Conservation (phyloP, 106 monocot species). For the Dioscorea dumetorum region DNA sequence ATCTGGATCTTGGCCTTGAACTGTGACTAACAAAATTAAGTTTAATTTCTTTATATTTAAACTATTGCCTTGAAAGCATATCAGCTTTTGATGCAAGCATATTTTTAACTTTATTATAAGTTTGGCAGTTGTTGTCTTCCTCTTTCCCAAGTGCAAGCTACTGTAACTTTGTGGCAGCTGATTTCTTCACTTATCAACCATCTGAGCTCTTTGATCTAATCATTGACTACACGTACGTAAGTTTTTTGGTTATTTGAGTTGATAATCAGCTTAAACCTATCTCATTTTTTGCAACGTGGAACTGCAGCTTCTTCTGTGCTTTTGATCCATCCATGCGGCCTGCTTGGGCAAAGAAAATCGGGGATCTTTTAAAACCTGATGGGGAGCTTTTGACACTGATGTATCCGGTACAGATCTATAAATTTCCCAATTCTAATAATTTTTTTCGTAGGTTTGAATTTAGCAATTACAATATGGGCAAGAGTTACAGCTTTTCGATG, state of each 20-base stretch:
- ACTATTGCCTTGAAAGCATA: too few species aligned
- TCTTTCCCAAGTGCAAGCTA: constrained; percentile 33
- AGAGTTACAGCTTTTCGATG: too few species aligned
- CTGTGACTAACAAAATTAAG: too few species aligned
- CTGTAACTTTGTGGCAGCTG: constrained; percentile 50
- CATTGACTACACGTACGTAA: constrained; percentile 91
- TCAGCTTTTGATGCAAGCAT: too few species aligned
- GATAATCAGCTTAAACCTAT: not conserved
- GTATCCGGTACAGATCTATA: constrained; percentile 30
- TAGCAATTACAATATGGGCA: too few species aligned
- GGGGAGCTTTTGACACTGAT: constrained; percentile 88
- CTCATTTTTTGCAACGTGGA: too few species aligned
- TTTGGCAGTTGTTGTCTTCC: constrained; percentile 21
- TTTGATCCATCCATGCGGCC: constrained; percentile 66
- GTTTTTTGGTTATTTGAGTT: constrained; percentile 3
- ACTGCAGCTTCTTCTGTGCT: constrained; percentile 82
- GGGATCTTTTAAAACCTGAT: constrained; percentile 57
- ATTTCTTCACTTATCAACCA: constrained; percentile 79
- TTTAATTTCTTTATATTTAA: too few species aligned
- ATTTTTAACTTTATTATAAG: too few species aligned
- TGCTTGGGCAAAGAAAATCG: constrained; percentile 64
- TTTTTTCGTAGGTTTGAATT: not conserved
- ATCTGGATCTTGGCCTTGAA: too few species aligned
- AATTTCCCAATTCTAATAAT: not conserved
- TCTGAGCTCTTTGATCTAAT: constrained; percentile 65